These are phyloP conservation scores for Ceratorhiza oryzae-sativae DNA, from an alignment of 1,284 basidiomycete genomes.

Conservation along the genomic window DNA sequence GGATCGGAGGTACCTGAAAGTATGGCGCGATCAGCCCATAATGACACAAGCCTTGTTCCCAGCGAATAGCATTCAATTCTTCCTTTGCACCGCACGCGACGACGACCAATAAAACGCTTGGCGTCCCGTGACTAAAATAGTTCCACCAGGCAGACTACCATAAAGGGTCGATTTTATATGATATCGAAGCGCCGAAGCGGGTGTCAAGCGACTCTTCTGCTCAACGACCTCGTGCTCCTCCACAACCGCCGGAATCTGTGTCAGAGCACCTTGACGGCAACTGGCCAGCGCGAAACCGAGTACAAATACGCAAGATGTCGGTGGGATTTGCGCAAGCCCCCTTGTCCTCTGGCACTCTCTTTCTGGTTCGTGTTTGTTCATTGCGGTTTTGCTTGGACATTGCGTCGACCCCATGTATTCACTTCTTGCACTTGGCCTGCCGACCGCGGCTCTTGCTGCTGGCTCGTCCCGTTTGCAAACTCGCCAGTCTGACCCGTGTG, in stretches of 20 bases:
- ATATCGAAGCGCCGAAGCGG: neutral
- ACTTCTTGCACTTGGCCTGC: conserved; percentile 10
- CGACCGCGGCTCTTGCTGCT: conserved; percentile 29
- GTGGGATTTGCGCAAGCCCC: neutral
- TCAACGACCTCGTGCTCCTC: neutral
- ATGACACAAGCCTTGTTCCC: neutral
- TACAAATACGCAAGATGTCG: conserved; percentile 23
- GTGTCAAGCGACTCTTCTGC: neutral
- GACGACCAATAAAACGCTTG: neutral
- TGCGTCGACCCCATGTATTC: conserved; percentile 22
- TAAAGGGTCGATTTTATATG: neutral
- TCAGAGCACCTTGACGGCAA: neutral
- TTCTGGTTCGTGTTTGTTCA: conserved; percentile 24
- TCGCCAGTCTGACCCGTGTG: conserved; percentile 56
- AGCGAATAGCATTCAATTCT: neutral
- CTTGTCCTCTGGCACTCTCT: neutral
- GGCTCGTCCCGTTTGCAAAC: neutral
- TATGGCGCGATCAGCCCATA: neutral
- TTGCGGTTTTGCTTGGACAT: neutral
- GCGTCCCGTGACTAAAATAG: neutral
- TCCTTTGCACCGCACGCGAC: neutral
- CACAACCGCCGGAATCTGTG: neutral
- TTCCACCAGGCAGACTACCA: neutral
- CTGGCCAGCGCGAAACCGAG: neutral
- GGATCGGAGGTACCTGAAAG: neutral